Conservation (phyloP, 2,329 filamentous ascomycete genomes). For the Diaporthe sp. region DNA sequence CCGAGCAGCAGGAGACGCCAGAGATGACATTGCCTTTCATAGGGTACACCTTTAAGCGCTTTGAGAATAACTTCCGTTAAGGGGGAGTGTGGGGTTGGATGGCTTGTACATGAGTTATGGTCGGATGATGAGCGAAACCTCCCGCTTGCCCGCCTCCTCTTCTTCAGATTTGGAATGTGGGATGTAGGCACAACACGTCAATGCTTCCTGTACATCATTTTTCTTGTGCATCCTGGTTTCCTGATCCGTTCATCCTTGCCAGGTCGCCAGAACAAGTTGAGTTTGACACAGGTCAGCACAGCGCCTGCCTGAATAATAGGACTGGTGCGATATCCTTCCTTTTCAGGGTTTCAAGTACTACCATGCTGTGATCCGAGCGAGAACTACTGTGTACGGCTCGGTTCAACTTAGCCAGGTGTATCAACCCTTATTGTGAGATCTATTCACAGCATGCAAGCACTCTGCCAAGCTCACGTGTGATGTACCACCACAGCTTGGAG, state of each 20-base stretch:
- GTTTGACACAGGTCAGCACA: neutral
- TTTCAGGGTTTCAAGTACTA: neutral
- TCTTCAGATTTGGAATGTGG: neutral
- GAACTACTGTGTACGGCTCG: neutral
- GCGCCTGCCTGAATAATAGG: neutral
- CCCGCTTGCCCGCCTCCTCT: neutral
- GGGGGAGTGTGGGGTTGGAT: neutral
- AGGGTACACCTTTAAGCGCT: constrained; percentile 46
- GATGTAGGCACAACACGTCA: neutral
- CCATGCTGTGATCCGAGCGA: too few species aligned
- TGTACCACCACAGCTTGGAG: too few species aligned
- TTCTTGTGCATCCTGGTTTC: neutral
- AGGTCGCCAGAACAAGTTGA: neutral
- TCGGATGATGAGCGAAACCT: neutral
- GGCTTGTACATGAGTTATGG: neutral
- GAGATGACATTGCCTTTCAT: constrained; percentile 46
- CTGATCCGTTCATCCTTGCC: neutral
- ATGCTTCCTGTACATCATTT: neutral
- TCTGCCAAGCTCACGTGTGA: neutral
- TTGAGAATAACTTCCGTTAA: constrained; percentile 44
- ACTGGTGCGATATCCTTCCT: neutral
- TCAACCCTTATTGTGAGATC: too few species aligned
- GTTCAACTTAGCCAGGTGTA: too few species aligned
- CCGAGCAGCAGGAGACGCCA: constrained; percentile 40
- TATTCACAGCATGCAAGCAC: neutral